Evolutionary conservation across 192 early-diverging fungal genomes (phyloP).

Genomic region (Entomortierella lignicola): DNA sequence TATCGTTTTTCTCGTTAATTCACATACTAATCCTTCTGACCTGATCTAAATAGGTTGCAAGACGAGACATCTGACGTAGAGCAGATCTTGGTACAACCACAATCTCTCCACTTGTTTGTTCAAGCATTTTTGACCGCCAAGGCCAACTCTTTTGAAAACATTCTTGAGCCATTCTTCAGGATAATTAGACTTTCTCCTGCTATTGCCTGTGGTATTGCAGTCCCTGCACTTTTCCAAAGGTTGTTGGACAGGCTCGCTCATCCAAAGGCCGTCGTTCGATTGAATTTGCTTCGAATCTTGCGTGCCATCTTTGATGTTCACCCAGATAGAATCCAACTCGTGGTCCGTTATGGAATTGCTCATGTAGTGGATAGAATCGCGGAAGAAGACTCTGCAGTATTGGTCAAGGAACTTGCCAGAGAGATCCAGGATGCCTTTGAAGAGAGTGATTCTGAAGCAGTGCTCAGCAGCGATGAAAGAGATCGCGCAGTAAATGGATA

Average conservation of each 20-base stretch:
- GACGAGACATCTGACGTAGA: constrained; percentile 57
- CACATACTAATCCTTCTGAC: not conserved
- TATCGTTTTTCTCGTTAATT: not conserved
- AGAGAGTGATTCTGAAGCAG: constrained; percentile 43
- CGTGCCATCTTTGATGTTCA: constrained; percentile 57
- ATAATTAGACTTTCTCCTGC: constrained; percentile 56
- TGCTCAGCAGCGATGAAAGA: constrained; percentile 20
- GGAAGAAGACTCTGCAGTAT: constrained; percentile 58
- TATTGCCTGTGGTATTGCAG: constrained; percentile 49
- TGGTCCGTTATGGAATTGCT: constrained; percentile 44
- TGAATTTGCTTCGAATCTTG: constrained; percentile 63
- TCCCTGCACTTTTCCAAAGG: constrained; percentile 47
- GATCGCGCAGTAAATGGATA: constrained; percentile 5
- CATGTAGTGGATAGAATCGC: constrained; percentile 48
- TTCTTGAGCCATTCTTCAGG: constrained; percentile 64
- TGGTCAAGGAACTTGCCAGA: constrained; percentile 63
- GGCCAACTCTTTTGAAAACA: constrained; percentile 65
- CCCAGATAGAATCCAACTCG: constrained; percentile 44
- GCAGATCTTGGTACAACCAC: constrained; percentile 41
- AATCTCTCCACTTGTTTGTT: constrained; percentile 52
- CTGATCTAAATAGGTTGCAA: constrained; percentile 30
- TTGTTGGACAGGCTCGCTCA: constrained; percentile 51
- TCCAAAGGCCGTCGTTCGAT: constrained; percentile 62
- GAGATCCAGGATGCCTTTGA: constrained; percentile 53
- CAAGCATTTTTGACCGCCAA: constrained; percentile 59